These are phyloP conservation scores for Cystobasidium pallidum DNA, from an alignment of 1,284 basidiomycete genomes.

Conservation along the genomic window DNA sequence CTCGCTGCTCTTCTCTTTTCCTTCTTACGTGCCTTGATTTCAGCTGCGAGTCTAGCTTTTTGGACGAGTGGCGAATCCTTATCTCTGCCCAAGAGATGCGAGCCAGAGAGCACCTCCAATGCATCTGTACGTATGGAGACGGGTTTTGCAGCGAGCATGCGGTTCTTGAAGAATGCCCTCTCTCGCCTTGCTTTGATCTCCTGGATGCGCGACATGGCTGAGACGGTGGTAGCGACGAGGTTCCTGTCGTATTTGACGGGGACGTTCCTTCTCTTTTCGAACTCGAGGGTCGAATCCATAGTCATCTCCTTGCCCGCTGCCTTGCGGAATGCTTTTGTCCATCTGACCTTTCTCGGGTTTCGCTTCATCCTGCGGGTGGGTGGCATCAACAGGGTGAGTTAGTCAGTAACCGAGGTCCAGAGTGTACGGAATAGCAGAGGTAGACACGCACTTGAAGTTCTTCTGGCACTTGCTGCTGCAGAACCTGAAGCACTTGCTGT, in stretches of 20 bases:
- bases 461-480: slow-evolving; percentile 97
- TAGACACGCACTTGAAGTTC: slow-evolving; percentile 81
- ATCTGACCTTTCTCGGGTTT: slow-evolving; percentile 97
- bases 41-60: slow-evolving; percentile 51
- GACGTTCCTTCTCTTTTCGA: slow-evolving; percentile 97
- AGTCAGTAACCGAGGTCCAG: not conserved
- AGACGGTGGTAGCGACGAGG: slow-evolving; percentile 88
- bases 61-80: slow-evolving; percentile 47
- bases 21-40: slow-evolving; percentile 47
- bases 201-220: slow-evolving; percentile 92
- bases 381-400: not conserved
- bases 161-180: slow-evolving; percentile 95
- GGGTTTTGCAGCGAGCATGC: slow-evolving; percentile 52
- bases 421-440: not conserved
- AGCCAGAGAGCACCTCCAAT: slow-evolving; percentile 50
- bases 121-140: slow-evolving; percentile 48
- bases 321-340: slow-evolving; percentile 99
- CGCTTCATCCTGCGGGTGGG: slow-evolving; percentile 83
- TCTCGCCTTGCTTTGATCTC: slow-evolving; percentile 92
- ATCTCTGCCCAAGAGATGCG: slow-evolving; percentile 49
- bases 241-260: slow-evolving; percentile 98
- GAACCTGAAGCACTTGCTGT: slow-evolving; percentile 94
- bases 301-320: slow-evolving; percentile 99
- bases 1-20: slow-evolving; percentile 47
- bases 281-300: slow-evolving; percentile 97